These are phyloP conservation scores for Cunninghamia lanceolata DNA, from an alignment of 75 land plant species.

Conservation along the genomic window DNA sequence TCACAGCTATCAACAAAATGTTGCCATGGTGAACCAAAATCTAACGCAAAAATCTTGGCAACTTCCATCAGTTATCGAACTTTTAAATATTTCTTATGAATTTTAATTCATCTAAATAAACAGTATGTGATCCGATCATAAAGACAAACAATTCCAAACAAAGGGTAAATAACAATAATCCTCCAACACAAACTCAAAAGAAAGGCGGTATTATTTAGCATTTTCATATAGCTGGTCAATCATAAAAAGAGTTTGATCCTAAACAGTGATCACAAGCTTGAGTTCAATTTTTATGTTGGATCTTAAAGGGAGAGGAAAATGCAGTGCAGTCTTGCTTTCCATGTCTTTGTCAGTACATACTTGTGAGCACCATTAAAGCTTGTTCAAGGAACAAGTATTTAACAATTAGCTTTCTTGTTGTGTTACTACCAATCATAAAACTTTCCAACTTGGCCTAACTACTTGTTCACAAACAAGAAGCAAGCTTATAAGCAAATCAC, in stretches of 20 bases:
- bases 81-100: neutral
- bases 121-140: neutral
- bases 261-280: neutral
- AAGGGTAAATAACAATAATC: neutral
- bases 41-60: neutral
- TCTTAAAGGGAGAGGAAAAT: neutral
- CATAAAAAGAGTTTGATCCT: neutral
- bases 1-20: neutral
- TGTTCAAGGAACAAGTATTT: neutral
- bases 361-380: neutral
- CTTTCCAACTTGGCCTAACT: neutral
- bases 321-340: neutral
- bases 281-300: neutral
- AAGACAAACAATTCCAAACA: neutral
- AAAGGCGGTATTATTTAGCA: neutral
- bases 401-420: neutral
- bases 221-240: neutral
- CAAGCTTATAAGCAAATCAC: neutral
- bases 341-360: neutral
- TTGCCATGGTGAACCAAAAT: neutral
- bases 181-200: neutral
- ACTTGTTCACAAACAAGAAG: neutral
- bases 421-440: neutral
- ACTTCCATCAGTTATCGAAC: neutral
- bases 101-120: neutral